Conservation (phyloP, 1,139 yeast species). For the Lodderomyces parapsilosis region DNA sequence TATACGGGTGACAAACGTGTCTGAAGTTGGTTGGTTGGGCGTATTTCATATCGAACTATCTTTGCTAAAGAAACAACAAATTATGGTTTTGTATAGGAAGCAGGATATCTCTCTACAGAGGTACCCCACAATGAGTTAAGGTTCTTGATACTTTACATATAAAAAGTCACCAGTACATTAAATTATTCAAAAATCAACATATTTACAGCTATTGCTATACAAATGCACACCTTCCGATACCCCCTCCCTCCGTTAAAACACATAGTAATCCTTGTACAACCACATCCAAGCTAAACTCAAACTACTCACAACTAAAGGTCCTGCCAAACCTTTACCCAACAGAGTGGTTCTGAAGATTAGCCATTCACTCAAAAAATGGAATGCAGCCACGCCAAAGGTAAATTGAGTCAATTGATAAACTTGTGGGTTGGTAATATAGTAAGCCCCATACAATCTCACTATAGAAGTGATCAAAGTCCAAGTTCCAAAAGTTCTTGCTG, state of each 20-base stretch:
- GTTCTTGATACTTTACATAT: too few relatives aligned
- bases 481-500: constrained; percentile 96
- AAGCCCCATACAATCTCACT: constrained; percentile 85
- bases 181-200: not conserved
- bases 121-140: too few relatives aligned
- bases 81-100: too few relatives aligned
- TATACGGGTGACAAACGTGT: too few relatives aligned
- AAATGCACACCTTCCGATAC: not conserved
- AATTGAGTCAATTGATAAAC: constrained; percentile 78
- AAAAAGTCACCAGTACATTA: too few relatives aligned
- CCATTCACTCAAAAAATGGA: constrained; percentile 86
- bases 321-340: constrained; percentile 83
- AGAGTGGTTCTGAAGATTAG: constrained; percentile 72
- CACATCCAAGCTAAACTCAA: constrained; percentile 62
- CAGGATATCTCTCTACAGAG: too few relatives aligned
- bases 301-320: constrained; percentile 73
- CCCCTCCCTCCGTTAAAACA: constrained; percentile 1
- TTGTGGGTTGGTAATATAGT: constrained; percentile 61
- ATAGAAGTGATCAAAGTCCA: constrained; percentile 92
- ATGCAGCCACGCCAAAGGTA: constrained; percentile 80
- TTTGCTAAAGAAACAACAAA: too few relatives aligned
- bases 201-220: not conserved
- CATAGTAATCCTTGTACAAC: constrained; percentile 52
- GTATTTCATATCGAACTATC: too few relatives aligned
- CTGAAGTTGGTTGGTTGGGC: too few relatives aligned